Conservation (phyloP, 495 filamentous ascomycete genomes). For the Penicillium flavigenum region DNA sequence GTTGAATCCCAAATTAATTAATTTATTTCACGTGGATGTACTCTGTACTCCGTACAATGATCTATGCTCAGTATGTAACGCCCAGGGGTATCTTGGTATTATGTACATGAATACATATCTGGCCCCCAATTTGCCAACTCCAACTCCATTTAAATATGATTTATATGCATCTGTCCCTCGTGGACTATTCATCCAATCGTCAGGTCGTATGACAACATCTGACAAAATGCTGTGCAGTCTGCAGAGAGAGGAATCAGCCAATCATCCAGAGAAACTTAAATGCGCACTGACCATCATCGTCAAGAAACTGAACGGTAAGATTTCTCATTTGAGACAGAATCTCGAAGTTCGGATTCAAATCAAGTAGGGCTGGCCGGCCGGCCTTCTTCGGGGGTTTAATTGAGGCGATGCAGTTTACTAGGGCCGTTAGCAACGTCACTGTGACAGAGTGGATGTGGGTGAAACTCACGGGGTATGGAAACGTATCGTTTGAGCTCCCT, state of each 20-base stretch:
- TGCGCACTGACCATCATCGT: conserved; percentile 41
- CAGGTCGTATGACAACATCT: conserved; percentile 30
- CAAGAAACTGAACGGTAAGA: conserved; percentile 43
- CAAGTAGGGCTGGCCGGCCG: conserved; percentile 40
- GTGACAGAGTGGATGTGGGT: background rate
- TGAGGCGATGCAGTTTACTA: conserved; percentile 44
- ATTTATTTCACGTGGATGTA: too few species aligned
- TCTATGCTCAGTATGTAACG: background rate
- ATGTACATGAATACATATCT: conserved; percentile 3
- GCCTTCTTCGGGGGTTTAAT: conserved; percentile 44
- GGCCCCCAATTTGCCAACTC: conserved; percentile 15
- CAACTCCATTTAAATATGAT: conserved; percentile 19
- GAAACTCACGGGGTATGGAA: conserved; percentile 41
- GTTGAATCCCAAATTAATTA: too few species aligned
- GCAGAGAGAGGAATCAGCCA: conserved; percentile 11
- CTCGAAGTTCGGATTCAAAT: conserved; percentile 47
- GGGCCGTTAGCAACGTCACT: background rate
- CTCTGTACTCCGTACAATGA: too few species aligned
- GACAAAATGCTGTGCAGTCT: conserved; percentile 28
- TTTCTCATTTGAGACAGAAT: conserved; percentile 43
- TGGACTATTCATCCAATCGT: conserved; percentile 28
- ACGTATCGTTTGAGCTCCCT: conserved; percentile 45
- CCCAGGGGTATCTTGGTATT: conserved; percentile 8
- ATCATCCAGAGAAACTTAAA: background rate
- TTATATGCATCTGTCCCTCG: background rate